Conservation (phyloP, 768 basidiomycete species). For the Kwoniella mangroviensis region DNA sequence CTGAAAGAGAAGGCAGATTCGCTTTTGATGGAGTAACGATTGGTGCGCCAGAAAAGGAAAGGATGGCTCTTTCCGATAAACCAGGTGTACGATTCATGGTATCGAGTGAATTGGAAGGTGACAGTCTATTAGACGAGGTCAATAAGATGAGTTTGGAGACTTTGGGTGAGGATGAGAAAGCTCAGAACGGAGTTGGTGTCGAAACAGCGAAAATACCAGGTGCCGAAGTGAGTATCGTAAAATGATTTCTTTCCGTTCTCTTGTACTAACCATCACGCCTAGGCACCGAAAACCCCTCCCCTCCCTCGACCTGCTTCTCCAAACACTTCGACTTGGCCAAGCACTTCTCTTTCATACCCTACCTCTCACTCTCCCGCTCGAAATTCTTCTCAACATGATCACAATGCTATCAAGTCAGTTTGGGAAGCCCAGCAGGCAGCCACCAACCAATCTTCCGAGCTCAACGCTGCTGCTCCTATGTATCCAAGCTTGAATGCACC, state of each 20-base stretch:
- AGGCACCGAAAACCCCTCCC: conserved; percentile 46
- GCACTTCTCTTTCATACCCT: conserved; percentile 31
- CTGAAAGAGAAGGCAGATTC: conserved; percentile 30
- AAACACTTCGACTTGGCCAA: conserved; percentile 36
- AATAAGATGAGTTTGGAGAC: conserved; percentile 56
- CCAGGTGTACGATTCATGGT: conserved; percentile 56
- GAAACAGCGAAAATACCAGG: conserved; percentile 23
- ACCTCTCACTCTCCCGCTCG: conserved; percentile 35
- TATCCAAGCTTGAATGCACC: conserved; percentile 50
- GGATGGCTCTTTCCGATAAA: conserved; percentile 25
- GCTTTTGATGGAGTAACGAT: conserved; percentile 19
- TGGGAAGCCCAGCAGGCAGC: conserved; percentile 39
- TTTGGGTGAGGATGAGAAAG: conserved; percentile 38
- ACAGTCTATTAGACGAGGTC: conserved; percentile 55
- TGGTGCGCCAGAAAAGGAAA: conserved; percentile 18
- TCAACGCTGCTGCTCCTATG: conserved; percentile 26
- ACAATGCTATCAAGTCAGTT: conserved; percentile 46
- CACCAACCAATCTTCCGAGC: conserved; percentile 16
- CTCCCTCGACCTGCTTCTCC: conserved; percentile 27
- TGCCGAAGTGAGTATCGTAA: conserved; percentile 34
- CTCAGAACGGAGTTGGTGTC: conserved; percentile 6
- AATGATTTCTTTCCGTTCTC: neutral
- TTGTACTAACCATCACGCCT: neutral
- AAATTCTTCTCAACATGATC: conserved; percentile 32
- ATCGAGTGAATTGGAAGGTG: conserved; percentile 53